Evolutionary conservation across 495 filamentous ascomycete genomes (phyloP), one percentile per base, ranked within the genome.

Genomic region (Opeltia flavorubescens): DNA sequence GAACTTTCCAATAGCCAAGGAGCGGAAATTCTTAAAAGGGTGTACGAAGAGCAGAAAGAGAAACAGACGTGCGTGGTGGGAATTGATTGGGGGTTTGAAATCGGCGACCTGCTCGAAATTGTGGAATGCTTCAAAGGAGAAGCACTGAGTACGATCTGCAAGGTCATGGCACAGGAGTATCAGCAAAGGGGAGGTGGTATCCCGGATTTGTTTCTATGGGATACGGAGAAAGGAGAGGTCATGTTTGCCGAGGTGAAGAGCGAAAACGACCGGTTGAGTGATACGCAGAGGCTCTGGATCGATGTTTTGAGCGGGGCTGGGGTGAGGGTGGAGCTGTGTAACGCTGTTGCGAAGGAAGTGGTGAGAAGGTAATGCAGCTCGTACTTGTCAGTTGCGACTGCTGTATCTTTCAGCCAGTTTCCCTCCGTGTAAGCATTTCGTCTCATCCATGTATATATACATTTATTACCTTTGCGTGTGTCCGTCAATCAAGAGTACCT

Each of bases 231-330:
- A 39, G 66, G 66, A 27, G 76, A 81, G 61, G 78, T 87, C 38
- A 76, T 88, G 75, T 94, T 95, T 65, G 72, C 76, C 2, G 89
- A 95, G 64, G 88, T 95, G 41, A 94, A 94, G 72, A 87, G 81
- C 50, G 86, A 87, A 65, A 95, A 95, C 67, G 91, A 98, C 70
- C 77, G 87, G 27, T 68, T 98, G 58, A 95, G 89, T 64, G 91
- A 98, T 71, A 93, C 88, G 28, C 91, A 98, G 65, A 72, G 91
- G 52, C 68, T 98, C 31, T 98, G 91, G 91, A 95, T 95, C 55
- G 84, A 95, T 70, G 86, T 95, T 2, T 66, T 98, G 41, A 78
- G 76, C 4, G 79, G 80, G 2, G 87, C 88, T 3, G 88, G 89
- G 1, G 72, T 98, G 11, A 72, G 66, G 53, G 89, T 96, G 24